Evolutionary conservation across 371 early-diverging fungal genomes (phyloP), one percentile per base, ranked within the genome.

Genomic region (Fennellomyces sp.): DNA sequence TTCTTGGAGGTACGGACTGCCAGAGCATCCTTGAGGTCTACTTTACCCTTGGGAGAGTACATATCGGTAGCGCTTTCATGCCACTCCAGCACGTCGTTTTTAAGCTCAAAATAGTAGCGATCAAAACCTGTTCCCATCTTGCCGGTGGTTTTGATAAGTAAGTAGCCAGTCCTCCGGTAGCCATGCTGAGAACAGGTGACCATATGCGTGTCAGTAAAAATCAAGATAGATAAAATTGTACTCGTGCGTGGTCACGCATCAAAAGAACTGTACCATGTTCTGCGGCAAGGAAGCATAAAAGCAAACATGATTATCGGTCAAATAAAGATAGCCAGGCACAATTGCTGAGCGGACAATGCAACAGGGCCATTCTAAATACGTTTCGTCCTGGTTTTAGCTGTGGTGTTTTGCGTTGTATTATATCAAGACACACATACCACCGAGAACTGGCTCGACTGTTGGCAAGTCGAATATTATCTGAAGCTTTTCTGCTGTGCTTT

Each of bases 331-430:
- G 4, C 92, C 94, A 35, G 85, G 83, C 2, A 91, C 80, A 52
- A 90, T 72, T 1, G 90, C 88, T 10, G 88, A 83, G 3, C 85
- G 78, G 3, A 89, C 78, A 51, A 92, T 76, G 73, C 84, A 90
- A 65, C 92, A 92, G 11, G 88, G 73, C 80, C 85, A 91, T 58
- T 89, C 92, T 89, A 61, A n/a, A n/a, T n/a, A n/a, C n/a, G n/a
- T n/a, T n/a, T n/a, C n/a, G n/a, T n/a, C n/a, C n/a, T n/a, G n/a
- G n/a, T n/a, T n/a, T n/a, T n/a, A n/a, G n/a, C n/a, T n/a, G n/a
- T n/a, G 15, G 11, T 11, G 30, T 15, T 5, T 17, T 29, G 4
- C 6, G 7, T 10, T 25, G n/a, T 15, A n/a, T n/a, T n/a, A 27
- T 28, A 19, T 52, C 4, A 52, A 2, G 3, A 6, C 30, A 27